Percentiles rank a stretch among this genome's conserved stretches.
phyloP scores from a whole-genome alignment of 495 filamentous ascomycete species.

The Neurospora sp. region DNA sequence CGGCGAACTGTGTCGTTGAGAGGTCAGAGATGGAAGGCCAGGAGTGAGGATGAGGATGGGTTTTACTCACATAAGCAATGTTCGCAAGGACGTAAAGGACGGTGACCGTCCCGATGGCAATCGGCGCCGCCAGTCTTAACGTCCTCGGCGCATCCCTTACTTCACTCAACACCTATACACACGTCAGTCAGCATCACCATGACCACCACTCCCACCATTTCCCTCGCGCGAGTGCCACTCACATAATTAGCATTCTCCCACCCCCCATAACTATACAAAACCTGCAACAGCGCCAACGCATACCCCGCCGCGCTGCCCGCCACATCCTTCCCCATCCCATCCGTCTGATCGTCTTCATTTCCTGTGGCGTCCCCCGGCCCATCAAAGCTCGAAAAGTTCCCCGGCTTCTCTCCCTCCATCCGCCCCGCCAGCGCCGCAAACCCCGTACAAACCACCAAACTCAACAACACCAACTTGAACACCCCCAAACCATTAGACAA shows the following conservation, averaged over 20 bases:
- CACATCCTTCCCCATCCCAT: neutral
- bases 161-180: slow-evolving; percentile 43
- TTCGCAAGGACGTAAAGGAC: slow-evolving; percentile 54
- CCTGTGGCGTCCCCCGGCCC: slow-evolving; percentile 8
- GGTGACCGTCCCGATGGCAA: slow-evolving; percentile 43
- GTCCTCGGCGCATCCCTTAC: slow-evolving; percentile 46
- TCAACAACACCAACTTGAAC: slow-evolving; percentile 52
- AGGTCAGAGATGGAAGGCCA: neutral
- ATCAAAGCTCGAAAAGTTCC: slow-evolving; percentile 41
- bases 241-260: slow-evolving; percentile 51
- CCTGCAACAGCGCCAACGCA: slow-evolving; percentile 47
- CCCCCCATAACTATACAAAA: slow-evolving; percentile 51
- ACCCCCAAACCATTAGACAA: slow-evolving; percentile 51
- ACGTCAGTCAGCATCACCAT: too few relatives aligned
- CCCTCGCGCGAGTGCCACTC: too few relatives aligned
- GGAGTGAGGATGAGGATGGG: too few relatives aligned
- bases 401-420: slow-evolving; percentile 6
- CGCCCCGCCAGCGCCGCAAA: slow-evolving; percentile 31
- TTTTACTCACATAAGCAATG: slow-evolving; percentile 29
- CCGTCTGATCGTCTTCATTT: neutral
- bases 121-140: slow-evolving; percentile 46
- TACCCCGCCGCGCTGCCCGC: slow-evolving; percentile 29
- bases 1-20: slow-evolving; percentile 40
- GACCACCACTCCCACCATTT: too few relatives aligned
- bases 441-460: slow-evolving; percentile 50